Conservation (phyloP, 176 grass and related monocot genomes). For the Aegilops umbellulata region DNA sequence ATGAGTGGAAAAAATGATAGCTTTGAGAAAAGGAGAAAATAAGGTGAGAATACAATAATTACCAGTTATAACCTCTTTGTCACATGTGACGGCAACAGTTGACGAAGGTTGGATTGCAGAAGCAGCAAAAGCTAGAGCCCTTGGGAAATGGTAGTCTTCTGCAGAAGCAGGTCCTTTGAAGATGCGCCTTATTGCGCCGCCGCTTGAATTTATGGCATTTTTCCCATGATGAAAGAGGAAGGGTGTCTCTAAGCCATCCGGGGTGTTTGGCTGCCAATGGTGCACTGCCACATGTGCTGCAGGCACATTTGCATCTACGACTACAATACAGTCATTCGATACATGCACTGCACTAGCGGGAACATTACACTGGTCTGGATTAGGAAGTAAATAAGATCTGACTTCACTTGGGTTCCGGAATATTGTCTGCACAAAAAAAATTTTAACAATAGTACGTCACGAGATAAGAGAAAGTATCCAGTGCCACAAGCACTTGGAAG, state of each 20-base stretch:
- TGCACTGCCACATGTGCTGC: slow-evolving; percentile 85
- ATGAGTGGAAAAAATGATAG: not conserved
- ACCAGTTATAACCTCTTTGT: slow-evolving; percentile 98
- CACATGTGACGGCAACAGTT: slow-evolving; percentile 74
- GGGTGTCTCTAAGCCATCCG: slow-evolving; percentile 75
- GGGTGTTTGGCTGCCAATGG: slow-evolving; percentile 93
- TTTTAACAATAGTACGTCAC: not conserved
- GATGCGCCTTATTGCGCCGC: slow-evolving; percentile 82
- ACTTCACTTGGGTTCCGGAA: slow-evolving; percentile 89
- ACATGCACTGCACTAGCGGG: slow-evolving; percentile 83
- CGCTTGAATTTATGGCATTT: slow-evolving; percentile 58
- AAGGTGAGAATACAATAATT: slow-evolving; percentile 33
- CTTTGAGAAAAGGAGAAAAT: not conserved
- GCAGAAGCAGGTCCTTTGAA: slow-evolving; percentile 80
- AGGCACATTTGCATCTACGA: slow-evolving; percentile 75
- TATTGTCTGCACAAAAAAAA: slow-evolving; percentile 71
- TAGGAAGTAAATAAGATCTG: slow-evolving; percentile 69
- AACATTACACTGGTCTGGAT: slow-evolving; percentile 76
- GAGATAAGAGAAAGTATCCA: slow-evolving; percentile 8
- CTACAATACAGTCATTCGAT: slow-evolving; percentile 75
- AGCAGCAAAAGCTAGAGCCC: slow-evolving; percentile 80
- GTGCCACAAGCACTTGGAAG: slow-evolving; percentile 1
- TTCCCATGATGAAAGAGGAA: slow-evolving; percentile 89
- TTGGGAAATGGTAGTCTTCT: slow-evolving; percentile 76
- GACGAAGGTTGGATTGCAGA: slow-evolving; percentile 57